These are phyloP conservation scores for Ustilago curta DNA, from an alignment of 1,284 basidiomycete genomes.

Conservation along the genomic window DNA sequence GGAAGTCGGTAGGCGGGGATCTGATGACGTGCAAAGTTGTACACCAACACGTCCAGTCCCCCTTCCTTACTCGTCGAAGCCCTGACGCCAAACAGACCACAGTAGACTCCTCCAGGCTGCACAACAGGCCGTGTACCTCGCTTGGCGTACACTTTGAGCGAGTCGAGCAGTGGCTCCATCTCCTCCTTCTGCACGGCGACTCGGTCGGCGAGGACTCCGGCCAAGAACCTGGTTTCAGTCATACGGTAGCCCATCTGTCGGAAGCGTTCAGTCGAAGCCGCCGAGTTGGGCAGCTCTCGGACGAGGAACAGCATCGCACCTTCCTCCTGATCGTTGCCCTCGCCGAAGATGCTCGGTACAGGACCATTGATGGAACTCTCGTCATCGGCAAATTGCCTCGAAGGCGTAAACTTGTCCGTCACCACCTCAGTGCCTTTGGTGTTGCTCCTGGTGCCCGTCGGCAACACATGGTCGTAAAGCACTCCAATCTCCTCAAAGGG, in stretches of 20 bases:
- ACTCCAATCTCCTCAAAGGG: slow-evolving; percentile 75
- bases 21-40: slow-evolving; percentile 73
- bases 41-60: slow-evolving; percentile 71
- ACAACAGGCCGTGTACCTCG: slow-evolving; percentile 72
- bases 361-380: slow-evolving; percentile 59
- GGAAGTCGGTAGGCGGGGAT: slow-evolving; percentile 73
- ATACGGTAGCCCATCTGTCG: slow-evolving; percentile 72
- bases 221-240: slow-evolving; percentile 72
- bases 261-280: slow-evolving; percentile 71
- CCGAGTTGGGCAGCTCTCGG: slow-evolving; percentile 69
- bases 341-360: slow-evolving; percentile 59
- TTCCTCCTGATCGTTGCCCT: slow-evolving; percentile 69
- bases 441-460: slow-evolving; percentile 70
- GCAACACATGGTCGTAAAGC: slow-evolving; percentile 73
- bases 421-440: slow-evolving; percentile 1
- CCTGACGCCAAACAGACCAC: slow-evolving; percentile 72
- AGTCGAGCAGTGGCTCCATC: slow-evolving; percentile 72
- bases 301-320: slow-evolving; percentile 73
- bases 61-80: slow-evolving; percentile 68
- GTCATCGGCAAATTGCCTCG: slow-evolving; percentile 55
- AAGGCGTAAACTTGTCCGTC: slow-evolving; percentile 43
- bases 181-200: slow-evolving; percentile 71
- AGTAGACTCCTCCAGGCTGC: slow-evolving; percentile 72
- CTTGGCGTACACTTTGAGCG: slow-evolving; percentile 73
- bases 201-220: slow-evolving; percentile 71